Percentiles rank a stretch among this genome's conserved stretches.
phyloP scores from a whole-genome alignment of 306 rosid species.

The Begonia peltatifolia region DNA sequence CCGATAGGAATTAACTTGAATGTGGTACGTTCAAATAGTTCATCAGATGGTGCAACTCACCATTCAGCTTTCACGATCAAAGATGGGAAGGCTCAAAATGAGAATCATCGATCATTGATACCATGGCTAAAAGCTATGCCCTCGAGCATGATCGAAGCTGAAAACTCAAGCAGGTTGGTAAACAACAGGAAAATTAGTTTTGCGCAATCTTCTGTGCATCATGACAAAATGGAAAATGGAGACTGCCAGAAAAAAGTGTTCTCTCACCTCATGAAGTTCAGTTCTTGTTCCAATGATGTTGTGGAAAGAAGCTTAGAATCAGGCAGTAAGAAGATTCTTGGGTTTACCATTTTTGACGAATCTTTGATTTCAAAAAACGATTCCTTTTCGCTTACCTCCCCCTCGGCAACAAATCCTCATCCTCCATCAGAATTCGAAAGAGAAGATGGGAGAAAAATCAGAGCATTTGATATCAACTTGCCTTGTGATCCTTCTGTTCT shows the following conservation, averaged over 20 bases:
- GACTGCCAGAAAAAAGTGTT: conserved; percentile 5
- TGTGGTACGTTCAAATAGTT: conserved; percentile 7
- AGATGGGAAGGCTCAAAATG: background rate
- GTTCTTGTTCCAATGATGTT: conserved; percentile 27
- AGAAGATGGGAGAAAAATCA: conserved; percentile 23
- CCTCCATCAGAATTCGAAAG: conserved; percentile 20
- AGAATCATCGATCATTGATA: conserved; percentile 1
- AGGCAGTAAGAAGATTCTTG: conserved; percentile 32
- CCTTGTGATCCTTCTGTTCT: conserved; percentile 50
- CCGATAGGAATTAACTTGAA: conserved; percentile 57
- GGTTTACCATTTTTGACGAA: conserved; percentile 52
- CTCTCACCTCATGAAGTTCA: conserved; percentile 21
- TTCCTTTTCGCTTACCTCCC: conserved; percentile 27
- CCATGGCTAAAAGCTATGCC: conserved; percentile 9
- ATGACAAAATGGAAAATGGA: conserved; percentile 13
- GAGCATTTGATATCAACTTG: conserved; percentile 62
- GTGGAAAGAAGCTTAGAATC: conserved; percentile 30
- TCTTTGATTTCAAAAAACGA: conserved; percentile 20
- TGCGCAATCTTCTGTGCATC: conserved; percentile 20
- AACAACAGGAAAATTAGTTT: conserved; percentile 4
- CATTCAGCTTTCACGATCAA: conserved; percentile 27
- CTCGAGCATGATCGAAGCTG: background rate
- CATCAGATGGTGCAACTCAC: background rate
- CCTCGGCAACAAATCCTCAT: conserved; percentile 19
- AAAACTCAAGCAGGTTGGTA: background rate